Evolutionary conservation across 2,329 filamentous ascomycete genomes (phyloP), one percentile per base, ranked within the genome.

Genomic region (Lasiodiplodia theobromae): DNA sequence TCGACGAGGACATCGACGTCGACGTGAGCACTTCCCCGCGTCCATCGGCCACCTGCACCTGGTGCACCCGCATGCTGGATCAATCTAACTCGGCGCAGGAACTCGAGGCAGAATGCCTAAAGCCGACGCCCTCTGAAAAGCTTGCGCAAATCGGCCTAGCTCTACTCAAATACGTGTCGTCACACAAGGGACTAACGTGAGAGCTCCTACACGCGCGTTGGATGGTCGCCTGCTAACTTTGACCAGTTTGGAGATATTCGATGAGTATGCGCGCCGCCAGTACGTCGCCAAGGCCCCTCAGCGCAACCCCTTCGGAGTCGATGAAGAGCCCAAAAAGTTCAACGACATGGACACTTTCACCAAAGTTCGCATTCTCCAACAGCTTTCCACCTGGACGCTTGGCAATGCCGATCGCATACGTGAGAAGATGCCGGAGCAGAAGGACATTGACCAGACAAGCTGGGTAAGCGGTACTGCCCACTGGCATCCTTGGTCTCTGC

Each of bases 121-220:
- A 92, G 77, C 90, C 91, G 21, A 82, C 82, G 21, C 85, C 89
- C 38, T 96, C 94, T 1, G 86, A 88, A 54, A 87, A 90, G 71
- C 85, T 99, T 21, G 84, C 91, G 70, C 89, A 95, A 68, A 93
- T 98, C 73, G 95, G 93, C 44, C 86, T 99, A 56, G 89, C 92
- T 67, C 85, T 98, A 23, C 88, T 98, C 69, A 97, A 97, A 86
- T 94, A 92, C 77, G 90, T 97, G 62, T 97, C 96, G 38, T 97
- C 94, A 70, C 94, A 97, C 83, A 91, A 94, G 71, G 94, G 94
- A 71, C 84, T 98, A 58, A 96, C 91, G 94, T 97, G 87, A 73
- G 92, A 86, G 60, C 37, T 14, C 23, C 16, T 34, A 5, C 28
- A 37, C 58, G 64, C 63, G 56, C 47, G 49, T 31, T 10, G 18